Base-by-base conservation (phyloP, 1,139 yeast species). In the Magnusiomyces suaveolens region DNA sequence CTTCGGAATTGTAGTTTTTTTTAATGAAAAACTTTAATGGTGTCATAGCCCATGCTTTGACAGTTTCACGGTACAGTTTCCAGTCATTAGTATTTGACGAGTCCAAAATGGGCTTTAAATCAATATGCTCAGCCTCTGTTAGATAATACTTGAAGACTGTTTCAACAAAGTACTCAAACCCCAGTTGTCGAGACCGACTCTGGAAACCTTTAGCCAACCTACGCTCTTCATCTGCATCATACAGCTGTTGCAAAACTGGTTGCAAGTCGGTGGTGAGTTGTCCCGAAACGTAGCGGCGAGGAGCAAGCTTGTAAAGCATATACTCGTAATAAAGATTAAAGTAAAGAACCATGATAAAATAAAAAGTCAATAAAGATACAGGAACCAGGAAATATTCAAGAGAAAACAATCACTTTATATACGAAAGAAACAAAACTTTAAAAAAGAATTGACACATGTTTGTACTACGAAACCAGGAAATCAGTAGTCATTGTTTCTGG, bases 111-210 rank as follows among this genome's bases (percentile, higher is more conserved):
- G 23, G 10, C 4, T 23, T 25, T 8, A 25, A 24, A n/a, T 44
- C 47, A 44, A 44, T 44, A 3, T 18, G 33, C 12, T 6, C 18
- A 16, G 12, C 2, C 14, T 18, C 33, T 25, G 23, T 33, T 20
- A 44, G 24, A 25, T 44, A 44, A 18, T 44, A 44, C 33, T 20
- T 18, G 20, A 44, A 44, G 2, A 44, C 33, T 10, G 32, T 24
- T 6, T 24, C 47, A 4, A 44, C 47, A 44, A 44, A 44, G 33
- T 44, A 26, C n/a, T n/a, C 20, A n/a, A 44, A 44, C 18, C 47
- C 47, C n/a, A 44, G 32, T 16, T 24, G 33, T 4, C 18, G 33
- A 10, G 47, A 23, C 6, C 47, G 32, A 2, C 14, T 10, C 8
- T 44, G 47, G 33, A 44, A 44, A 18, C 33, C 33, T 32, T 23